Conservation (phyloP, 2,329 filamentous ascomycete genomes). For the Aspergillus fructus region DNA sequence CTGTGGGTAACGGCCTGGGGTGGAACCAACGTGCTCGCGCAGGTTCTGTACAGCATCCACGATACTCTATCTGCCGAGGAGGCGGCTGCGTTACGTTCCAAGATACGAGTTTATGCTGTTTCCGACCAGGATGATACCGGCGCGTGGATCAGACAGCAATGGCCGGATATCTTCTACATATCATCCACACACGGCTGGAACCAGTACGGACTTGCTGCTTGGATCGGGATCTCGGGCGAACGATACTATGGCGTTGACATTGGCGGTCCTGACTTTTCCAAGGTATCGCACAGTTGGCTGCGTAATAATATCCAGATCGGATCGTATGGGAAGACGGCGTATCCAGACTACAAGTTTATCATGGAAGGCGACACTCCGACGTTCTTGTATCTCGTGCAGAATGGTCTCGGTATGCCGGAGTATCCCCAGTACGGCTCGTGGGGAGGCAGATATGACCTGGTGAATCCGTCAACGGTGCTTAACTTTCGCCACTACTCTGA, state of each 20-base stretch:
- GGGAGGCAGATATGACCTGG: constrained; percentile 42
- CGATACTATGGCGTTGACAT: constrained; percentile 27
- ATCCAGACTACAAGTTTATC: constrained; percentile 52
- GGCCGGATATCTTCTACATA: constrained; percentile 58
- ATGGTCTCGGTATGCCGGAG: constrained; percentile 41
- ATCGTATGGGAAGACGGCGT: constrained; percentile 42
- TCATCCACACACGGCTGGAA: constrained; percentile 57
- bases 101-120: constrained; percentile 55
- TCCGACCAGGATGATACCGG: constrained; percentile 61
- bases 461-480: constrained; percentile 13
- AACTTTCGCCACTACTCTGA: constrained; percentile 22
- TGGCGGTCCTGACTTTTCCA: constrained; percentile 47
- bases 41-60: constrained; percentile 43
- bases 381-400: constrained; percentile 43
- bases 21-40: constrained; percentile 54
- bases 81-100: constrained; percentile 12
- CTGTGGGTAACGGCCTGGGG: constrained; percentile 57
- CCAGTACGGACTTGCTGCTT: constrained; percentile 54
- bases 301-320: constrained; percentile 55
- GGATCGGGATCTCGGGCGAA: constrained; percentile 52
- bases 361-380: constrained; percentile 53
- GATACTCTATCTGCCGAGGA: constrained; percentile 13
- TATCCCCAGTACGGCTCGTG: constrained; percentile 44
- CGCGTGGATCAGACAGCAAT: constrained; percentile 55
- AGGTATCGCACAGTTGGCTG: constrained; percentile 54